Percentiles rank a stretch among this genome's conserved stretches.
These are phyloP conservation scores for Cystobasidiopsis lactophilus DNA, from an alignment of 768 basidiomycete species.

Conservation along the genomic window DNA sequence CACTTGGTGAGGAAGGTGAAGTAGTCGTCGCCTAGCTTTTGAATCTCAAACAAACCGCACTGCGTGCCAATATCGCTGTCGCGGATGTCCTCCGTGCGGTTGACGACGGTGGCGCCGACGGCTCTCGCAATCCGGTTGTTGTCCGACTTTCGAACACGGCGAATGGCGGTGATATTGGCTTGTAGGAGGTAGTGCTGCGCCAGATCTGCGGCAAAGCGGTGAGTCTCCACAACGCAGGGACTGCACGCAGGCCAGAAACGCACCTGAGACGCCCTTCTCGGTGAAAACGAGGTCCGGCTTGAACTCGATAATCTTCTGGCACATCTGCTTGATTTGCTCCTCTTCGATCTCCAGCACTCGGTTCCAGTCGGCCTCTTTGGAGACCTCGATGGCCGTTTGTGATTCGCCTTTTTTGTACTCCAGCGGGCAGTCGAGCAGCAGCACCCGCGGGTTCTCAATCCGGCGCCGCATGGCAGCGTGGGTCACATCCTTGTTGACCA, in stretches of 20 bases:
- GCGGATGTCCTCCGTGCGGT: constrained; percentile 79
- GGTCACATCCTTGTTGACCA: constrained; percentile 97
- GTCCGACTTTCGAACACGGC: constrained; percentile 95
- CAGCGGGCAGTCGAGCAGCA: constrained; percentile 63
- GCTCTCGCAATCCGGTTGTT: constrained; percentile 96
- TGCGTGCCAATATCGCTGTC: constrained; percentile 76
- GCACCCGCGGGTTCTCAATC: constrained; percentile 68
- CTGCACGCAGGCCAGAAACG: constrained; percentile 19
- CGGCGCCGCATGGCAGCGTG: constrained; percentile 88
- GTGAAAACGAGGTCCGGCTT: constrained; percentile 89
- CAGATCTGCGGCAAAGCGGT: constrained; percentile 36
- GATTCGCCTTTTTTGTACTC: constrained; percentile 99
- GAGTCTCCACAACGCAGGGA: background rate
- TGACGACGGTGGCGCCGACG: constrained; percentile 87
- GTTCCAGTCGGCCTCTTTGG: constrained; percentile 80
- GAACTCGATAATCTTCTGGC: constrained; percentile 66
- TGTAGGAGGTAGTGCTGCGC: constrained; percentile 79
- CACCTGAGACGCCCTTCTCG: constrained; percentile 92
- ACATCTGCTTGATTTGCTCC: constrained; percentile 77
- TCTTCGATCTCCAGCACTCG: constrained; percentile 85
- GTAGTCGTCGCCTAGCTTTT: constrained; percentile 98
- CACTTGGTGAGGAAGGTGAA: constrained; percentile 95
- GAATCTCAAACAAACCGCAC: constrained; percentile 89
- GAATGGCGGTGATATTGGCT: constrained; percentile 71
- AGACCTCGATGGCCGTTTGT: constrained; percentile 97